Percentiles rank a stretch among this genome's conserved stretches.
Evolutionary conservation across 2,329 filamentous ascomycete species (phyloP).

Genomic region (Fusarium sp.): DNA sequence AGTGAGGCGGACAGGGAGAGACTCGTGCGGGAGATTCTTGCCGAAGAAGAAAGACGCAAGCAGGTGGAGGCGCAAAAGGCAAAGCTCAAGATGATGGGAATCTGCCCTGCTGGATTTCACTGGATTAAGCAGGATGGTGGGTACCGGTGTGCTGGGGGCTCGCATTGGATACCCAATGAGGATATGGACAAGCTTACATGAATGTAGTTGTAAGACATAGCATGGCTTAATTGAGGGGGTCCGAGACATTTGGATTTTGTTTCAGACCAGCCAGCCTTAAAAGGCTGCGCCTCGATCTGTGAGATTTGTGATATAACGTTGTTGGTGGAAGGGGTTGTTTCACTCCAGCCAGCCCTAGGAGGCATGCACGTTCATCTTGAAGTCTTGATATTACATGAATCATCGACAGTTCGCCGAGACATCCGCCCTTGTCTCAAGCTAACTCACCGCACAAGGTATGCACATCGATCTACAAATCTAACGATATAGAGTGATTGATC

Average conservation of each 20-base stretch:
- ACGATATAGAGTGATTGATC: background rate
- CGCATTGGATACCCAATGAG: constrained; percentile 59
- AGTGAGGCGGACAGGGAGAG: constrained; percentile 50
- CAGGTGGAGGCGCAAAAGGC: constrained; percentile 55
- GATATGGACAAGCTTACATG: constrained; percentile 12
- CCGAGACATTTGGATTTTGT: background rate
- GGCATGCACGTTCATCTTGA: background rate
- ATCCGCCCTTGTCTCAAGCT: background rate
- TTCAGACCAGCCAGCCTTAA: background rate
- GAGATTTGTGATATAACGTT: background rate
- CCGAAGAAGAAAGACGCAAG: constrained; percentile 53
- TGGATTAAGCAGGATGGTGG: constrained; percentile 73
- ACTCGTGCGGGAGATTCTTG: constrained; percentile 49
- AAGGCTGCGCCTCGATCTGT: background rate
- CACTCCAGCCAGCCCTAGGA: background rate
- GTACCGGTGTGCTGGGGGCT: constrained; percentile 72
- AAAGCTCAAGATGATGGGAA: constrained; percentile 65
- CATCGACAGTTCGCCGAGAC: background rate
- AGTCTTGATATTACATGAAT: background rate
- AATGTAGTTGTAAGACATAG: background rate
- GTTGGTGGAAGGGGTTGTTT: background rate
- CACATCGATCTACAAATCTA: background rate
- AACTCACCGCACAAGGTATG: background rate
- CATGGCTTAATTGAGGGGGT: background rate
- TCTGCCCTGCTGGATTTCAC: constrained; percentile 66